Conservation (phyloP, 108 stramenopile genomes). For the Cyclotella baltica region DNA sequence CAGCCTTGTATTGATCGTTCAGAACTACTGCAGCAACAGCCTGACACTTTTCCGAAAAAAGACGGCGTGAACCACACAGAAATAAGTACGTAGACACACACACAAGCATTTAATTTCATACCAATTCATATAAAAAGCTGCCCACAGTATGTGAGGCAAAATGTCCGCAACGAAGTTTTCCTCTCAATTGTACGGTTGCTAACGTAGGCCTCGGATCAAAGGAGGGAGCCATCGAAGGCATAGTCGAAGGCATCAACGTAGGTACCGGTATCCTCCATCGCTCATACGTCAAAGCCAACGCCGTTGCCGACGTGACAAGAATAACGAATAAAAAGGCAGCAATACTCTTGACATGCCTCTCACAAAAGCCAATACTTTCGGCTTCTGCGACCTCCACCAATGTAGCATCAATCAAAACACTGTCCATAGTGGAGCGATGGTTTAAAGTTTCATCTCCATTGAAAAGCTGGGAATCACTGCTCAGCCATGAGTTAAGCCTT, state of each 20-base stretch:
- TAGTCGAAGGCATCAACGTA: not conserved
- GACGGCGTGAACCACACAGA: not conserved
- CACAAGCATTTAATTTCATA: not conserved
- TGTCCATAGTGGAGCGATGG: not conserved
- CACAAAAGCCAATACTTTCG: not conserved
- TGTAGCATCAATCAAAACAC: not conserved
- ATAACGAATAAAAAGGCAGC: not conserved
- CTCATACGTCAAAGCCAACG: not conserved
- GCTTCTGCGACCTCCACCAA: not conserved
- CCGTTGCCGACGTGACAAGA: not conserved
- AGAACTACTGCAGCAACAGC: not conserved
- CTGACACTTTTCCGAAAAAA: not conserved
- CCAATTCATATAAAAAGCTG: not conserved
- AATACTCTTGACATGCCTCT: not conserved
- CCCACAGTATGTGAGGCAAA: not conserved
- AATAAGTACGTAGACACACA: not conserved
- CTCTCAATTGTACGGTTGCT: not conserved
- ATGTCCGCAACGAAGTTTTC: not conserved
- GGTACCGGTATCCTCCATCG: too few species aligned
- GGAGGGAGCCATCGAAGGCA: not conserved
- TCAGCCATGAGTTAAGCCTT: not conserved
- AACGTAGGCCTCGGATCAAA: constrained; percentile 4
- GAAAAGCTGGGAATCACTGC: not conserved
- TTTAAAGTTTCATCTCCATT: not conserved
- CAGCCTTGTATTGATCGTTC: not conserved